Evolutionary conservation across 2,329 filamentous ascomycete species (phyloP), one percentile per base, ranked within the genome.

Genomic region (Aureobasidium sp.): DNA sequence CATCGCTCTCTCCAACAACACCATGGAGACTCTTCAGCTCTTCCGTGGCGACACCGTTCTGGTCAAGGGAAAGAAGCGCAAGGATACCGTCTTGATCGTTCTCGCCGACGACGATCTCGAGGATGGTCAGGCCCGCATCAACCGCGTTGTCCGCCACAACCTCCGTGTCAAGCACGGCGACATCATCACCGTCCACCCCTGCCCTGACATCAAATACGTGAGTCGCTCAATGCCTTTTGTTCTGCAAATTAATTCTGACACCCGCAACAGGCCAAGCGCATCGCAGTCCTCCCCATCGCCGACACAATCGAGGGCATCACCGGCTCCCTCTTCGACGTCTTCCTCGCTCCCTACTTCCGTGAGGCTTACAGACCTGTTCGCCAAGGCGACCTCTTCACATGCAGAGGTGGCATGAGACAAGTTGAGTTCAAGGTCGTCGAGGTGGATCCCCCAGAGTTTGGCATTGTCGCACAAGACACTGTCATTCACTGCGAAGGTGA

Each of bases 391-490:
- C 84, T 96, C 61, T 99, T 99, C 83, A 96, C 92, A 74, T 90
- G 94, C 64, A 88, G 94, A 71, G 94, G 93, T 78, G 93, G 92
- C 73, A 99, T 99, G 94, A 87, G 94, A 75, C 93, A 96, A 77
- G 94, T 99, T 37, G 94, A 99, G 74, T 99, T 99, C 82, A 99
- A 99, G 83, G 93, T 99, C 43, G 93, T 99, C 50, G 94, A 99
- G 79, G 92, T 99, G 51, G 94, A 99, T 70, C 92, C 94, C 49
- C 94, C 94, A 67, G 94, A 99, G 81, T 97, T 95, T 72, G 95
- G 95, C 69, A 99, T 99, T 66, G 94, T 99, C 62, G 94, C 94
- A 63, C 94, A 99, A 77, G 94, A 99, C 73, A 99, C 94, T 19
- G 89, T 99, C 68, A 97, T 99, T 69, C 94, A 99, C 80, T 97